A percentile compares a stretch with the other conserved stretches of the same genome.
Evolutionary conservation across 2,329 filamentous ascomycete genomes (phyloP).

Genomic region (Neocatenulostroma microsporum): DNA sequence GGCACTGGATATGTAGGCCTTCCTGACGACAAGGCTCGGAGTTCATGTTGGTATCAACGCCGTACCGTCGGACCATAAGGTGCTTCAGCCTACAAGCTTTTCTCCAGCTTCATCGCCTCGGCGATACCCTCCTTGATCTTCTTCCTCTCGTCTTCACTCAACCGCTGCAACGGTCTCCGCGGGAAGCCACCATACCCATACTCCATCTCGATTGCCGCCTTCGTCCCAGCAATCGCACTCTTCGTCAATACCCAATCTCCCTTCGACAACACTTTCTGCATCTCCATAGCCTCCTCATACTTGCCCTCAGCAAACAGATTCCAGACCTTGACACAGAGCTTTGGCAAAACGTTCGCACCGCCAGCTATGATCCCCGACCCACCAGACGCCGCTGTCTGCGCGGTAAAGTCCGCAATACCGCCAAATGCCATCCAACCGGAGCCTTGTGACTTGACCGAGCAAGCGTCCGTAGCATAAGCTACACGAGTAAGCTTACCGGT

Average conservation of each 20-base stretch:
- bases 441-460: constrained; percentile 49
- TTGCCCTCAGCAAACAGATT: constrained; percentile 66
- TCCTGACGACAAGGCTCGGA: too few relatives aligned
- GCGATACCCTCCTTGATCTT: constrained; percentile 24
- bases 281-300: constrained; percentile 62
- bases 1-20: too few relatives aligned
- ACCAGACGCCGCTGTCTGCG: constrained; percentile 70
- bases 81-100: constrained; percentile 19
- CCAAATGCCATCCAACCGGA: constrained; percentile 52
- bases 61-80: too few relatives aligned
- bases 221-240: constrained; percentile 76
- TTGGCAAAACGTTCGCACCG: constrained; percentile 77
- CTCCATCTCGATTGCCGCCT: constrained; percentile 71
- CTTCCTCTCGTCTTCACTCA: constrained; percentile 44
- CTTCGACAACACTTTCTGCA: constrained; percentile 70
- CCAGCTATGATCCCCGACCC: constrained; percentile 81
- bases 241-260: constrained; percentile 80
- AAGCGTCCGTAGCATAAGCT: constrained; percentile 62
- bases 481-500: constrained; percentile 83
- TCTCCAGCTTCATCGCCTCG: constrained; percentile 24
- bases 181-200: constrained; percentile 75
- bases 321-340: constrained; percentile 56
- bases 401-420: constrained; percentile 79
- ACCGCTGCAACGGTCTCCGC: constrained; percentile 61
- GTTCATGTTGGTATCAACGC: too few relatives aligned